Evolutionary conservation across 441 rosid genomes (phyloP).

Genomic region (Eruca vesicaria): DNA sequence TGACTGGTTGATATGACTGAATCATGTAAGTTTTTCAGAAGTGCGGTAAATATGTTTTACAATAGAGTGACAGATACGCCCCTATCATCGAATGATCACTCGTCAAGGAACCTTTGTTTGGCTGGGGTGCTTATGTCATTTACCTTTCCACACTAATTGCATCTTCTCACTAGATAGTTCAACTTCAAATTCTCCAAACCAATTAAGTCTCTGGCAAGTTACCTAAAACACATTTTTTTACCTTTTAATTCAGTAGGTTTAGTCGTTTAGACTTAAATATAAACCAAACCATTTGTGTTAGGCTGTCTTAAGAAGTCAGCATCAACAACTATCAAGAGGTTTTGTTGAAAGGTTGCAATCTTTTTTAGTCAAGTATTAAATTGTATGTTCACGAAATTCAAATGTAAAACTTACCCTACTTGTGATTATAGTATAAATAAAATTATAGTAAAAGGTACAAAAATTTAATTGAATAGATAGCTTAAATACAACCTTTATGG

Average conservation of each 20-base stretch:
- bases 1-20: conserved; percentile 29
- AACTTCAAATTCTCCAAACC: conserved; percentile 20
- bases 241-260: background rate
- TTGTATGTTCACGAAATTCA: conserved; percentile 15
- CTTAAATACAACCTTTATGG: background rate
- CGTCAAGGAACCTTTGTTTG: background rate
- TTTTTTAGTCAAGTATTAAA: conserved; percentile 9
- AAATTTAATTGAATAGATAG: background rate
- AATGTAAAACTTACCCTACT: background rate
- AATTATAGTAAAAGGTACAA: background rate
- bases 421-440: background rate
- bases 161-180: conserved; percentile 10
- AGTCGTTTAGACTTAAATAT: conserved; percentile 13
- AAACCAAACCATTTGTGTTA: conserved; percentile 6
- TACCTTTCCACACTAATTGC: background rate
- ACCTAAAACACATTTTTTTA: background rate
- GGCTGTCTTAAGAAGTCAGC: conserved; percentile 5
- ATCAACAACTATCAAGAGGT: background rate
- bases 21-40: conserved; percentile 33
- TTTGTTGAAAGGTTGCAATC: conserved; percentile 21
- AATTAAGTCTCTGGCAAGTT: conserved; percentile 4
- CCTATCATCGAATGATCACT: background rate
- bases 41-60: conserved; percentile 35
- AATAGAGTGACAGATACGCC: background rate
- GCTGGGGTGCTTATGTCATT: conserved; percentile 23